phyloP scores from a whole-genome alignment of 495 filamentous ascomycete species.

The Xylaria acuta region DNA sequence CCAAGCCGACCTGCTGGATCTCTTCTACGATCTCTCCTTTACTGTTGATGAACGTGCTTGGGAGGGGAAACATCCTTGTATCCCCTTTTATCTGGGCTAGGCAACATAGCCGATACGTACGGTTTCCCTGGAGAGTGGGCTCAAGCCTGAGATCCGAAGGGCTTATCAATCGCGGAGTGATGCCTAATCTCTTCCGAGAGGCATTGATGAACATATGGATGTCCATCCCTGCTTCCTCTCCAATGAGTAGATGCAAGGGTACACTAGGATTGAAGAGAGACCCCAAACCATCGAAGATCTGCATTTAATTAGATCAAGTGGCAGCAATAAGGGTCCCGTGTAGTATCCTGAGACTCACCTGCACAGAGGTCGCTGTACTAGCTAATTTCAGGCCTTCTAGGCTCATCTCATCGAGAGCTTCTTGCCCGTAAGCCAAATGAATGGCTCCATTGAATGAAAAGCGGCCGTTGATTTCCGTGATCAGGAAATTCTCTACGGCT shows the following conservation, averaged over 20 bases:
- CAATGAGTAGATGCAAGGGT: constrained; percentile 45
- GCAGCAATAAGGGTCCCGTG: neutral
- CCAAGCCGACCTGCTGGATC: constrained; percentile 50
- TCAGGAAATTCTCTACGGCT: constrained; percentile 36
- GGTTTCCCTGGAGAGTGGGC: constrained; percentile 16
- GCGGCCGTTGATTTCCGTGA: constrained; percentile 56
- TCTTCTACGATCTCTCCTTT: constrained; percentile 43
- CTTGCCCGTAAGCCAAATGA: constrained; percentile 33
- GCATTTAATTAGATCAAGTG: neutral
- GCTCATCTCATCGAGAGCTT: constrained; percentile 28
- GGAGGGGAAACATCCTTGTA: neutral
- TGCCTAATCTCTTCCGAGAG: constrained; percentile 28
- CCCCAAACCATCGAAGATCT: constrained; percentile 35
- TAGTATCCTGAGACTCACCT: neutral
- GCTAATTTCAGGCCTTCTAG: neutral
- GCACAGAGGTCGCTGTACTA: neutral
- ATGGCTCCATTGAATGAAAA: constrained; percentile 51
- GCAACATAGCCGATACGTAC: constrained; percentile 39
- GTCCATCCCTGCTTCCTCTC: constrained; percentile 43
- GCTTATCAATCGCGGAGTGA: constrained; percentile 27
- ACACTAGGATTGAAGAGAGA: constrained; percentile 31
- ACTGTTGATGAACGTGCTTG: constrained; percentile 24
- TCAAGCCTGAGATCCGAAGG: constrained; percentile 32
- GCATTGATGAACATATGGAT: constrained; percentile 43
- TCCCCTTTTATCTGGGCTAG: constrained; percentile 15